These are phyloP conservation scores for Fusarium veterinarium DNA, from an alignment of 2,329 filamentous ascomycete species.

Conservation along the genomic window DNA sequence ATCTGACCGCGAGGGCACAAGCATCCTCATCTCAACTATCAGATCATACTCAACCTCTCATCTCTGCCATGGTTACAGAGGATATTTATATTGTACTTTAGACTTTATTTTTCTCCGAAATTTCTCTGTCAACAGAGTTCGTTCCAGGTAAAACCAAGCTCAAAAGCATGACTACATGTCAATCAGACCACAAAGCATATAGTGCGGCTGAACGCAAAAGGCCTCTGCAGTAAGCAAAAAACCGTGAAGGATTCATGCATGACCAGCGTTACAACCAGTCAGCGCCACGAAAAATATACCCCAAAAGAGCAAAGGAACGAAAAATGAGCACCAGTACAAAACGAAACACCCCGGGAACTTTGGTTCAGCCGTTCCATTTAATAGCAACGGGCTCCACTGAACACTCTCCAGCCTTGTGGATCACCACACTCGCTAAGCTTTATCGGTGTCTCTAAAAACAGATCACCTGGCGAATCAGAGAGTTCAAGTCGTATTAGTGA, in stretches of 20 bases:
- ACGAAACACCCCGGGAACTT: neutral
- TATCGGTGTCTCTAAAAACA: neutral
- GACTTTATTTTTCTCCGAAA: neutral
- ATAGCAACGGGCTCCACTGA: neutral
- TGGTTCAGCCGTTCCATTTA: neutral
- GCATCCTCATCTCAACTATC: neutral
- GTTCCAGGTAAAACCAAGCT: neutral
- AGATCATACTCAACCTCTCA: neutral
- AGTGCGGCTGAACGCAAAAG: neutral
- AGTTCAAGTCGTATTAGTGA: neutral
- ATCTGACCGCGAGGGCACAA: neutral
- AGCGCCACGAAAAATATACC: neutral
- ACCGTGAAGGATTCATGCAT: neutral
- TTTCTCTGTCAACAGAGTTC: too few species aligned
- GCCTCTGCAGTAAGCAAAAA: neutral
- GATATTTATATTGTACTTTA: neutral
- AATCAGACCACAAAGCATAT: neutral
- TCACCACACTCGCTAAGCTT: conserved; percentile 11
- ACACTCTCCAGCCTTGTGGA: conserved; percentile 7
- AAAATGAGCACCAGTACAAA: neutral
- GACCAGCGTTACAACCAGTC: neutral
- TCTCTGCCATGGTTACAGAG: neutral
- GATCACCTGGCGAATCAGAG: neutral
- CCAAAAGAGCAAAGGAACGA: neutral
- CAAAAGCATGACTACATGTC: neutral